These are phyloP conservation scores for Knufia petricola DNA, from an alignment of 2,329 filamentous ascomycete genomes.

Conservation along the genomic window DNA sequence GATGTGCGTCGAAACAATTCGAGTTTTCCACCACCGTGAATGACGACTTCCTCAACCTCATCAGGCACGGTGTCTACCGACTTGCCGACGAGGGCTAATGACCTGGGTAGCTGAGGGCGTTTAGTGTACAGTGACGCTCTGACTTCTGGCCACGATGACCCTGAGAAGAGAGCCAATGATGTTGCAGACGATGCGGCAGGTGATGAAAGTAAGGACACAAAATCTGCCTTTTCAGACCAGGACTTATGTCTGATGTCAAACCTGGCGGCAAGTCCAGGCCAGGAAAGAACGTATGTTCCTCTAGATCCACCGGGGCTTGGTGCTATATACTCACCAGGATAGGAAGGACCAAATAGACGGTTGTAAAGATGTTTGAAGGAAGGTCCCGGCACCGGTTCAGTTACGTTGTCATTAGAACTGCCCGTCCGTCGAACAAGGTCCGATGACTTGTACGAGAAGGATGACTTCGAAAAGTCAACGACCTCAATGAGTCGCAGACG, in stretches of 20 bases:
- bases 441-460: conserved; percentile 70
- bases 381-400: conserved; percentile 48
- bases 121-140: conserved; percentile 68
- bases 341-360: conserved; percentile 83
- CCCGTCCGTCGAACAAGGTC: conserved; percentile 58
- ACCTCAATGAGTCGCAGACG: conserved; percentile 84
- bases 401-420: conserved; percentile 32
- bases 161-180: conserved; percentile 84
- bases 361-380: conserved; percentile 87
- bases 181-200: conserved; percentile 65
- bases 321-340: conserved; percentile 81
- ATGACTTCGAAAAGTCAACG: conserved; percentile 75
- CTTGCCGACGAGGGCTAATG: conserved; percentile 57
- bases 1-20: conserved; percentile 66
- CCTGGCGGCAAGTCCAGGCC: conserved; percentile 86
- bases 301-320: conserved; percentile 45
- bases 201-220: conserved; percentile 75
- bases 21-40: conserved; percentile 68
- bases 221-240: conserved; percentile 66
- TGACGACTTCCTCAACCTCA: conserved; percentile 70
- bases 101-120: conserved; percentile 62
- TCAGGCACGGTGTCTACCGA: conserved; percentile 74
- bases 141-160: conserved; percentile 81
- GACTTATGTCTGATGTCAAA: conserved; percentile 67
- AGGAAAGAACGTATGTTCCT: conserved; percentile 83